Conservation (phyloP, 345 rosid species). For the Hypericum perforatum region DNA sequence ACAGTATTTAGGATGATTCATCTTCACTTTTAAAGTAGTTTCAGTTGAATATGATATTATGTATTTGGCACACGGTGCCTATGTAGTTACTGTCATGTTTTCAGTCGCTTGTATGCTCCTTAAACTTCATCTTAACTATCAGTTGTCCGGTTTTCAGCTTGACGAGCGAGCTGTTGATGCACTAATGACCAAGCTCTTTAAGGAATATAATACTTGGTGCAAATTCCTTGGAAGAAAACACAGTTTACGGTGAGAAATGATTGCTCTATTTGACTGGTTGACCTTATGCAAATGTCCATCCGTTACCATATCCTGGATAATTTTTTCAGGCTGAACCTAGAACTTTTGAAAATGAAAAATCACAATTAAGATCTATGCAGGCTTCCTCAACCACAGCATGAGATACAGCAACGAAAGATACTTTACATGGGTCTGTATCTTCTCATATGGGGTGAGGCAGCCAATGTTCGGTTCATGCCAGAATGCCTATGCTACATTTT, state of each 20-base stretch:
- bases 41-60: no score
- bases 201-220: constrained; percentile 93
- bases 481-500: constrained; percentile 93
- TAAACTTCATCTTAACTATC: no score
- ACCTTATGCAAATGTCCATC: not conserved
- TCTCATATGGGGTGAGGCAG: constrained; percentile 98
- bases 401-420: constrained; percentile 84
- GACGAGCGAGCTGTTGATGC: constrained; percentile 95
- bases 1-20: not conserved
- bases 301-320: not conserved
- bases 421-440: constrained; percentile 91
- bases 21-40: not conserved
- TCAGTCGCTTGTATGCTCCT: no score
- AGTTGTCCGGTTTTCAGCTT: constrained; percentile 44
- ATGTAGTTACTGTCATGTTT: no score
- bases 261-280: not conserved
- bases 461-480: constrained; percentile 91
- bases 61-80: no score
- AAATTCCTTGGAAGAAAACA: constrained; percentile 88
- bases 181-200: constrained; percentile 75
- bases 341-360: constrained; percentile 4
- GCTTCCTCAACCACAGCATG: constrained; percentile 83
- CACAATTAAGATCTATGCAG: constrained; percentile 26
- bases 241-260: constrained; percentile 60
- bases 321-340: constrained; percentile 1